Conservation (phyloP, 345 rosid genomes). For the Moricandia arvensis region DNA sequence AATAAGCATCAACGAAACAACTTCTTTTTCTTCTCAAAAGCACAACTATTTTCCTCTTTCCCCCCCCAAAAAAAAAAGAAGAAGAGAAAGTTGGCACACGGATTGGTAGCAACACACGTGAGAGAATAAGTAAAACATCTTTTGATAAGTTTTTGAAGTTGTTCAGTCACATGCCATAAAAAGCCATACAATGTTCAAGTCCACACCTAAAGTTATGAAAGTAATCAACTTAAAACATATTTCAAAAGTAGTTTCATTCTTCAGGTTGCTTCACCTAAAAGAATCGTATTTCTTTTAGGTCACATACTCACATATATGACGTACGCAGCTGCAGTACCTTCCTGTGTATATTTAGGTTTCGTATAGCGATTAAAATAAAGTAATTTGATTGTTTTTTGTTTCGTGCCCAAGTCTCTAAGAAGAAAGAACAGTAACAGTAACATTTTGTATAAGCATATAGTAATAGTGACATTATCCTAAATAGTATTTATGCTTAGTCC, state of each 20-base stretch:
- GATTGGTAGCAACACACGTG: constrained; percentile 38
- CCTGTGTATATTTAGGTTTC: constrained; percentile 11
- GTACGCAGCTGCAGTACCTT: constrained; percentile 21
- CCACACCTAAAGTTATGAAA: constrained; percentile 15
- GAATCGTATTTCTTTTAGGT: constrained; percentile 20
- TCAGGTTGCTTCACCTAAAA: constrained; percentile 36
- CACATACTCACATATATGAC: constrained; percentile 20
- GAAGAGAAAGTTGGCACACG: constrained; percentile 38
- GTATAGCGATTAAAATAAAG: neutral
- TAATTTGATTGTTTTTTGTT: neutral
- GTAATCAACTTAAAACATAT: constrained; percentile 10
- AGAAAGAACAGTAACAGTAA: neutral
- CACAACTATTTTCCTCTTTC: constrained; percentile 27
- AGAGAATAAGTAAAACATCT: constrained; percentile 27
- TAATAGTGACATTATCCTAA: neutral
- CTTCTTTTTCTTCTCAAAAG: constrained; percentile 25
- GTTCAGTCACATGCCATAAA: constrained; percentile 34
- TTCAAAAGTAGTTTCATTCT: constrained; percentile 22
- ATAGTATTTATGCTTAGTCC: neutral
- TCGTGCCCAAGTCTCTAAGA: neutral
- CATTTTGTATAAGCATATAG: neutral
- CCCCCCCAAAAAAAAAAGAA: neutral
- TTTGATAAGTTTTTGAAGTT: constrained; percentile 17
- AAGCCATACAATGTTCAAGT: constrained; percentile 29
- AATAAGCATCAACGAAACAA: constrained; percentile 38